Conservation (phyloP, 164 flowering plant genomes). For the Berberis vulgaris region DNA sequence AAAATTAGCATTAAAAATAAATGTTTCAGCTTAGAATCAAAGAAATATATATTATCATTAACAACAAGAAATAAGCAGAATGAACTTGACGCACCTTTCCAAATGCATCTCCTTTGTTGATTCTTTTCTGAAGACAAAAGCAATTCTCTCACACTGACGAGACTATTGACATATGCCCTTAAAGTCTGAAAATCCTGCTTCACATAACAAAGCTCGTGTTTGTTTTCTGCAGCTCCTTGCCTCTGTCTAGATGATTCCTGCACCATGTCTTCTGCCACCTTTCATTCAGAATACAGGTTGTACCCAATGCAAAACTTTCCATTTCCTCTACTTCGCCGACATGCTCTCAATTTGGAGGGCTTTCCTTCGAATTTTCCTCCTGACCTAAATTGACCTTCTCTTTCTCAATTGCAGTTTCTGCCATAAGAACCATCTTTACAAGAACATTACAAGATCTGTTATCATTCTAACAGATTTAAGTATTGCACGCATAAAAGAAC, state of each 20-base stretch:
- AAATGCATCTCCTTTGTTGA: conserved; percentile 88
- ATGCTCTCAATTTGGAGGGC: conserved; percentile 68
- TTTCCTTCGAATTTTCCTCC: conserved; percentile 72
- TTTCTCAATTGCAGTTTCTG: conserved; percentile 86
- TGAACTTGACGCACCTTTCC: conserved; percentile 59
- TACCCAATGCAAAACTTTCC: conserved; percentile 81
- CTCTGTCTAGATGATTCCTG: conserved; percentile 91
- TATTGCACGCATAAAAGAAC: conserved; percentile 52
- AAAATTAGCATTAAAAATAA: no score
- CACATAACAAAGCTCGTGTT: conserved; percentile 84
- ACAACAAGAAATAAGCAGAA: background rate
- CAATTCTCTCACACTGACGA: conserved; percentile 87
- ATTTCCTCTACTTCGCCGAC: conserved; percentile 85
- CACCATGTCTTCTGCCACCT: conserved; percentile 91
- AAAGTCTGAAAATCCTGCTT: conserved; percentile 89
- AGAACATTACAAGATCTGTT: conserved; percentile 74
- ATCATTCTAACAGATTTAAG: conserved; percentile 71
- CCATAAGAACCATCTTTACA: conserved; percentile 72
- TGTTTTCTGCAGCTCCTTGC: conserved; percentile 91
- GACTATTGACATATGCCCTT: conserved; percentile 85
- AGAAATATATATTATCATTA: no score
- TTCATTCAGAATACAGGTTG: conserved; percentile 67
- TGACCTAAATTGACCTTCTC: conserved; percentile 65
- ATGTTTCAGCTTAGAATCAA: no score
- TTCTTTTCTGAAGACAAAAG: conserved; percentile 95